phyloP scores from a whole-genome alignment of 345 rosid genomes.

The Erodium maritimum region DNA sequence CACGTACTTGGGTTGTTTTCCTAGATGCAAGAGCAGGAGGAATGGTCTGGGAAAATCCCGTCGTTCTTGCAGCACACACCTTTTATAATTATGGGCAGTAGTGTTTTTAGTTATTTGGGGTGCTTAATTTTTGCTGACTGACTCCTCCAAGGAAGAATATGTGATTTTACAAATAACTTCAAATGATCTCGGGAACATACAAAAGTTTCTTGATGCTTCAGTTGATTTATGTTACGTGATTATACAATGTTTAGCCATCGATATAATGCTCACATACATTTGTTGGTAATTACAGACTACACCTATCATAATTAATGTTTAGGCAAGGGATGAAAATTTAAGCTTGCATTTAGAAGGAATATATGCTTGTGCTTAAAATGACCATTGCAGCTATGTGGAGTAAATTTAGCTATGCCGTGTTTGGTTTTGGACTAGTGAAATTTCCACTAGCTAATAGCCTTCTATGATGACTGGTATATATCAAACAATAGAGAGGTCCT shows the following conservation, averaged over 20 bases:
- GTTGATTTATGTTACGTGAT: slow-evolving; percentile 58
- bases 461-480: too few species aligned
- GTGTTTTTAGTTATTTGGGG: not conserved
- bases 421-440: not conserved
- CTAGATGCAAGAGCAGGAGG: not conserved
- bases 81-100: too few species aligned
- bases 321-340: too few species aligned
- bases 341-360: too few species aligned
- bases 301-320: too few species aligned
- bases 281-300: too few species aligned
- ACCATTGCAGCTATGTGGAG: too few species aligned
- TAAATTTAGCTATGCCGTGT: too few species aligned
- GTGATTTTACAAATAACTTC: slow-evolving; percentile 68
- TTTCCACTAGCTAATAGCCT: not conserved
- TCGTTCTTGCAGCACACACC: not conserved
- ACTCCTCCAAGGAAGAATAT: slow-evolving; percentile 67
- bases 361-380: too few species aligned
- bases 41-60: not conserved
- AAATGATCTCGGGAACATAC: slow-evolving; percentile 82
- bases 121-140: slow-evolving; percentile 22
- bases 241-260: too few species aligned
- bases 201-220: slow-evolving; percentile 74
- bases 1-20: not conserved
- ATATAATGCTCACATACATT: too few species aligned
- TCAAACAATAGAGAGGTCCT: too few species aligned